Evolutionary conservation across 345 rosid species (phyloP), one percentile per base, ranked within the genome.

Genomic region (Cardamine occulta): DNA sequence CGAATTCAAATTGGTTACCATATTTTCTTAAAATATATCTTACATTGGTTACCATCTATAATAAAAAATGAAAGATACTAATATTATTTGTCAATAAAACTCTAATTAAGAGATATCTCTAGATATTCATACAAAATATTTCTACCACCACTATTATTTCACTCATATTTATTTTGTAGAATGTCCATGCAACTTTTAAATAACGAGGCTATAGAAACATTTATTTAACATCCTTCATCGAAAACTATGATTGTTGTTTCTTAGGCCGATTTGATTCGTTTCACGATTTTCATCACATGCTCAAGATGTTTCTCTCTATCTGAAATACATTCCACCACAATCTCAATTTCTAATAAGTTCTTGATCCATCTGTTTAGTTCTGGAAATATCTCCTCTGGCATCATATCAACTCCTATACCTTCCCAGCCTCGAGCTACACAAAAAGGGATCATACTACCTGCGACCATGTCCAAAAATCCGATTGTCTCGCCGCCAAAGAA

Each of bases 401-500:
- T 51, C 61, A 81, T 11, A 56, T 74, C 72, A 31, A 76, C 32
- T 26, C 66, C 75, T 34, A 62, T n/a, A 11, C 47, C 69, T 57
- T 84, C 83, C 80, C 81, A 65, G 34, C 61, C 66, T 8, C 45
- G 51, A 14, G 13, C 52, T 7, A 76, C 1, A 62, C 64, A 62
- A 21, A 76, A 68, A 23, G 70, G 80, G 3, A 76, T 79, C 57
- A 79, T 29, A 29, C 60, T 32, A 17, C 64, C 76, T 7, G 51
- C 74, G 10, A 75, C 83, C 64, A 79, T 6, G 74, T 79, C 85
- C 57, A 84, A 39, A 8, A 62, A 70, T 57, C 87, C 83, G 0
- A 61, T 11, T 2, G 32, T 70, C 19, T 76, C 23, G 4, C 84
- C 82, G 3, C 75, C 85, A 26, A 84, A 81, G 56, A 81, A 84